Evolutionary conservation across 1,139 yeast species (phyloP), one percentile per base, ranked within the genome.

Genomic region (Debaryomyces nepalensis): DNA sequence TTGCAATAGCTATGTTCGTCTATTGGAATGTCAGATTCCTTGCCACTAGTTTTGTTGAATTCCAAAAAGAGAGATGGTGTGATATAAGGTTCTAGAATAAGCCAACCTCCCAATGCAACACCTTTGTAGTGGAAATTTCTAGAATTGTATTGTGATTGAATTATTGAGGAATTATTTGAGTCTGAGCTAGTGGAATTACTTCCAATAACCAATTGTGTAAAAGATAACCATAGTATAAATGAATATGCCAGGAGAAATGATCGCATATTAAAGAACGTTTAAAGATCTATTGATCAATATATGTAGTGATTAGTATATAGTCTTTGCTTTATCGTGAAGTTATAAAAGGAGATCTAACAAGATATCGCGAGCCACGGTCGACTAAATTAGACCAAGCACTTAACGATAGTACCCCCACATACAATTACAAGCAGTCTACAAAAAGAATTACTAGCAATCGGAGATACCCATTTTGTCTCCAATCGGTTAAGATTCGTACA

Each of bases 41-140:
- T 58, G 24, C 67, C 68, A 16, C 52, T 43, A 5, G 61, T 48
- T 12, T 46, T 47, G 43, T 59, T 60, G 46, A 68, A 63, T 2
- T 65, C 67, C 36, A 73, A 68, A 49, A 79, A 82, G 15, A 82
- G 57, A 2, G 83, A 73, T 2, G 88, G 87, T 0, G 85, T 81
- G 47, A 82, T 82, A 52, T 70, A 82, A 2, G 87, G 87, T 52
- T 82, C 87, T 4, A 82, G 62, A 1, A 82, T 81, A 14, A 82
- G 63, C 87, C 87, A 82, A 12, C 87, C 87, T 33, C 87, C 88
- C 6, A 82, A 53, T 19, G 80, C 74, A 15, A 82, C 77, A 35
- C 87, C 88, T 44, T 66, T 47, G 43, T 63, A 59, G 36, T 64
- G 63, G 49, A 66, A 67, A 30, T 48, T 44, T 31, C 53, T 47